Evolutionary conservation across 2,329 filamentous ascomycete genomes (phyloP).

Genomic region (Sclerotinia sclerotiorum): DNA sequence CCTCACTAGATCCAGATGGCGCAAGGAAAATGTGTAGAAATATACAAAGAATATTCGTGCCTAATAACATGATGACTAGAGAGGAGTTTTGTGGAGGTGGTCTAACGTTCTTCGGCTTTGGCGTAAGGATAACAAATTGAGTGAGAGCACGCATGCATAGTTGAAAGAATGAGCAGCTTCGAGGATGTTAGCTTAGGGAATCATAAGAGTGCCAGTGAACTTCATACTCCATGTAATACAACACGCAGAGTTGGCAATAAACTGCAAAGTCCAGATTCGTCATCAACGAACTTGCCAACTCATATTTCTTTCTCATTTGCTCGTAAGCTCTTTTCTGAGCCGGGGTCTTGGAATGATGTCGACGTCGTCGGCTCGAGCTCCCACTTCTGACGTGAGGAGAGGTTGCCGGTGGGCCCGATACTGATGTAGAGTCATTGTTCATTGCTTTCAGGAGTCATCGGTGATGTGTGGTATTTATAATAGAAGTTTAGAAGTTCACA

Average conservation of each 20-base stretch:
- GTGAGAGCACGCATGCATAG: slow-evolving; percentile 58
- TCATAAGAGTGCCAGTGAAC: not conserved
- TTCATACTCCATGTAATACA: slow-evolving; percentile 72
- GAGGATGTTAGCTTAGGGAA: not conserved
- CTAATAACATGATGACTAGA: slow-evolving; percentile 58
- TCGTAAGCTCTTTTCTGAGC: slow-evolving; percentile 41
- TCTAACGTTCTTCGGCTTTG: slow-evolving; percentile 54
- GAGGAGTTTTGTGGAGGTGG: slow-evolving; percentile 54
- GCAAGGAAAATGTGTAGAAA: slow-evolving; percentile 58
- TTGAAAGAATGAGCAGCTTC: slow-evolving; percentile 64
- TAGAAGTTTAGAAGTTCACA: slow-evolving; percentile 29
- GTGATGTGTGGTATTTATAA: slow-evolving; percentile 23
- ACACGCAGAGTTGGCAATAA: slow-evolving; percentile 61
- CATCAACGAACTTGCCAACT: slow-evolving; percentile 61
- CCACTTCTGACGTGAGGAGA: slow-evolving; percentile 26
- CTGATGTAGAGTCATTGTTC: slow-evolving; percentile 51
- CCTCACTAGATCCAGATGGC: slow-evolving; percentile 58
- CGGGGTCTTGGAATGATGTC: slow-evolving; percentile 24
- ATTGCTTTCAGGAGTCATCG: slow-evolving; percentile 46
- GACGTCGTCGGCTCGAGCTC: slow-evolving; percentile 15
- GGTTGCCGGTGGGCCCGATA: slow-evolving; percentile 32
- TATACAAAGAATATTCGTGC: slow-evolving; percentile 60
- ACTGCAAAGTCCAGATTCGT: slow-evolving; percentile 62
- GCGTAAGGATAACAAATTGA: slow-evolving; percentile 64
- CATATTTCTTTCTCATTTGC: slow-evolving; percentile 52